Conservation (phyloP, 495 filamentous ascomycete genomes). For the Aspergillus heteromorphus region DNA sequence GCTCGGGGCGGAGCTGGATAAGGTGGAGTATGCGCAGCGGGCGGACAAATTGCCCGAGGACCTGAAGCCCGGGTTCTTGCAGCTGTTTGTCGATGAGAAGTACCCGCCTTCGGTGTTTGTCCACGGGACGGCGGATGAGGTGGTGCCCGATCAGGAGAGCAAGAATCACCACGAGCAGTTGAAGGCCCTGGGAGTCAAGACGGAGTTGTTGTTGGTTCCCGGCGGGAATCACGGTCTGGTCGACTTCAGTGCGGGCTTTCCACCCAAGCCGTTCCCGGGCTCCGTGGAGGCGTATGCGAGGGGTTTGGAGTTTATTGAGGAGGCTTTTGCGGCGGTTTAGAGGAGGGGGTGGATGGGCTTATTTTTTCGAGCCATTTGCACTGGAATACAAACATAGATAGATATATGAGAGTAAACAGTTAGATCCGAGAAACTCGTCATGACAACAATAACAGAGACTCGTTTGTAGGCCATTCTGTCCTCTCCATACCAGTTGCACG, state of each 20-base stretch:
- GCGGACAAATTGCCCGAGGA: slow-evolving; percentile 12
- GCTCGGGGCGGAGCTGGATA: slow-evolving; percentile 11
- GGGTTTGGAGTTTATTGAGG: slow-evolving; percentile 13
- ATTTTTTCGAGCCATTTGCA: too few species aligned
- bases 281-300: slow-evolving; percentile 11
- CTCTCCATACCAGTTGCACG: too few species aligned
- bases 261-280: background rate
- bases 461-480: too few species aligned
- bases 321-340: background rate
- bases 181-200: slow-evolving; percentile 8
- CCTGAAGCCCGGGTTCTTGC: slow-evolving; percentile 20
- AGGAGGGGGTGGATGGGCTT: background rate
- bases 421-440: too few species aligned
- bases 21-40: slow-evolving; percentile 9
- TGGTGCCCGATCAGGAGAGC: slow-evolving; percentile 24
- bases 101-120: slow-evolving; percentile 31
- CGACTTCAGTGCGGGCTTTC: slow-evolving; percentile 5
- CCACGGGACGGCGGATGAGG: slow-evolving; percentile 26
- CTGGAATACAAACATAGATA: too few species aligned
- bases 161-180: slow-evolving; percentile 15
- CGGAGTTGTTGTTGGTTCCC: slow-evolving; percentile 13
- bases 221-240: slow-evolving; percentile 13
- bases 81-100: slow-evolving; percentile 22
- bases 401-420: too few species aligned
- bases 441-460: too few species aligned